These are phyloP conservation scores for Cryphonectria nitschkei DNA, from an alignment of 2,329 filamentous ascomycete species.

Conservation along the genomic window DNA sequence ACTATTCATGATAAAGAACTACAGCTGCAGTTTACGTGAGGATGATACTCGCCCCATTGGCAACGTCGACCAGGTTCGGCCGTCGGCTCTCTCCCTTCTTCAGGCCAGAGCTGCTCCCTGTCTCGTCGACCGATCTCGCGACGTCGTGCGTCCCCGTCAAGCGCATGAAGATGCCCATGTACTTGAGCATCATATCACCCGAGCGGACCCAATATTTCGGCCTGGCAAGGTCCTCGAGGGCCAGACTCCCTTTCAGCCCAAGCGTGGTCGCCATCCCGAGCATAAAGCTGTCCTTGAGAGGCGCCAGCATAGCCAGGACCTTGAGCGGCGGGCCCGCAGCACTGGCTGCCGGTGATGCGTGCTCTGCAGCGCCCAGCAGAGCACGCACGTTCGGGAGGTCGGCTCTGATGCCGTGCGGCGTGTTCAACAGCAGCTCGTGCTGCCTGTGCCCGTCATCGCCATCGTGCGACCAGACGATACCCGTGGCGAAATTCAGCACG, in stretches of 20 bases:
- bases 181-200: constrained; percentile 13
- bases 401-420: constrained; percentile 26
- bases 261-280: constrained; percentile 12
- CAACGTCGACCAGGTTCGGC: constrained; percentile 22
- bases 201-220: constrained; percentile 28
- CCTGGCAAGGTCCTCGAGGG: constrained; percentile 17
- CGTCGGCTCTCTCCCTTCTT: not conserved
- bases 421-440: constrained; percentile 26
- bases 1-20: not conserved
- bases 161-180: constrained; percentile 17
- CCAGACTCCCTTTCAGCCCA: constrained; percentile 21
- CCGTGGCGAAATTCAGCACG: constrained; percentile 13
- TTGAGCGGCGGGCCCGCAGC: not conserved
- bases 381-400: constrained; percentile 7
- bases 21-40: constrained; percentile 3
- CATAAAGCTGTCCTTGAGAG: constrained; percentile 26
- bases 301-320: constrained; percentile 28
- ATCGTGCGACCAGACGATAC: constrained; percentile 1
- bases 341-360: not conserved
- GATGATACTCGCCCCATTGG: constrained; percentile 20
- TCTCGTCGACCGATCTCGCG: constrained; percentile 6
- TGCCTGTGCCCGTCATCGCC: not conserved
- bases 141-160: constrained; percentile 1
- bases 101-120: not conserved
- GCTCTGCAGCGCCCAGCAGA: constrained; percentile 14